Base-by-base conservation (phyloP, 768 basidiomycete species). In the Tylopilus rubrobrunneus region DNA sequence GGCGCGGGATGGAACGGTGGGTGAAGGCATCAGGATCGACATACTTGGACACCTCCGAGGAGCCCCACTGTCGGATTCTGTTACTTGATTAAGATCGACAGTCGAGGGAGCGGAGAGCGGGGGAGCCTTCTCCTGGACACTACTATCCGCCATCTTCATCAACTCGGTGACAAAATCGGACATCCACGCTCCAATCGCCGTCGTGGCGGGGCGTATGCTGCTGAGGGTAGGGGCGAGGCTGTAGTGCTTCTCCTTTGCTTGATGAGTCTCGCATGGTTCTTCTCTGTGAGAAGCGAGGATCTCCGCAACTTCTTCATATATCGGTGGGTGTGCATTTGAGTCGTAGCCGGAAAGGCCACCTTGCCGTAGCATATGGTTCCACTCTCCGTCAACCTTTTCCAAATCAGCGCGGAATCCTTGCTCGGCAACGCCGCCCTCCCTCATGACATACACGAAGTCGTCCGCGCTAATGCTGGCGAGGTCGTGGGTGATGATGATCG, bases 391-490 rank as follows among this genome's bases (percentile, higher is more conserved):
- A 4, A 64, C 71, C 15, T 58, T 67, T 65, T 92, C 89, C 48
- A 98, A 78, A 64, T 96, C 95, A 2, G 69, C 70, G 2, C 93
- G 82, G 70, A 83, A 96, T 1, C 97, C 97, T 62, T 92, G 88
- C 66, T 98, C 92, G 45, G 86, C 86, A 29, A 97, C 82, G 0
- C 67, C 61, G 0, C 95, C 96, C 19, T 83, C 77, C 59, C 85
- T 83, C 75, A 98, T 84, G 3, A 98, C 89, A 66, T 98, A 97
- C 12, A 97, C 91, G 59, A 97, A 98, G 69, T 98, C 95, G 14
- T 75, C 68, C 0, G 72, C 49, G 21, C 72, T 71, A 58, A 99
- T 88, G 59, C 94, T 90, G 1, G 86, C 85, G 17, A 98, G 82
- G 61, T 98, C 97, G 70, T 98, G 96, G 0, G 96, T 98, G 67